A percentile compares a stretch with the other conserved stretches of the same genome.
phyloP scores from a whole-genome alignment of 345 rosid species.

The Populus nigra region DNA sequence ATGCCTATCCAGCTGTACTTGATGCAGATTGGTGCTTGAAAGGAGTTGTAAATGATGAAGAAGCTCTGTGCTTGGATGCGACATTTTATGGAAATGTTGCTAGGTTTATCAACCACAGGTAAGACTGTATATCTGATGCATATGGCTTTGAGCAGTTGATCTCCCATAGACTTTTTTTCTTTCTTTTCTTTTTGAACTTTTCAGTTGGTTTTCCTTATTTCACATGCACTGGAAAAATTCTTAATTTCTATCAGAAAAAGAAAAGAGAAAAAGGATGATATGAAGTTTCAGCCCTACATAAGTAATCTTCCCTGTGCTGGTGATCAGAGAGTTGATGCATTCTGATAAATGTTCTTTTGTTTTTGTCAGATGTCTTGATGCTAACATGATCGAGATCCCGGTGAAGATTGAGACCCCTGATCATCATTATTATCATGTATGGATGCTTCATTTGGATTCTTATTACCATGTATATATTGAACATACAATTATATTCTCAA shows the following conservation, averaged over 20 bases:
- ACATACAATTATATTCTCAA: background rate
- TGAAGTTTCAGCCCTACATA: background rate
- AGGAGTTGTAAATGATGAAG: constrained; percentile 59
- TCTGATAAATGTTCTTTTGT: constrained; percentile 1
- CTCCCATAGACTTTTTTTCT: background rate
- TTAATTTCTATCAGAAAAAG: background rate
- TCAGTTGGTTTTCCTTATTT: background rate
- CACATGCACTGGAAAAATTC: no score
- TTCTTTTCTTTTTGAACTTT: background rate
- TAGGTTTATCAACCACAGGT: constrained; percentile 93
- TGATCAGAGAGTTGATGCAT: background rate
- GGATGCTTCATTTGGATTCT: constrained; percentile 16
- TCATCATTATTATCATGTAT: constrained; percentile 83
- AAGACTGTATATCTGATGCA: constrained; percentile 16
- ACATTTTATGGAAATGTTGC: constrained; percentile 75
- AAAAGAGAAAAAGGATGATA: background rate
- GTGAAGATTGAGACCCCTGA: constrained; percentile 85
- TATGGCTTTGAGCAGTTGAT: background rate
- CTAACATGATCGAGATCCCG: constrained; percentile 85
- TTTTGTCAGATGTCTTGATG: constrained; percentile 69
- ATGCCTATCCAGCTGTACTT: constrained; percentile 60
- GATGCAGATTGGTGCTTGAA: constrained; percentile 85
- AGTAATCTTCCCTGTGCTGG: background rate
- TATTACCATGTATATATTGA: background rate
- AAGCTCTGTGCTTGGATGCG: constrained; percentile 85